Conservation (phyloP, 2,329 filamentous ascomycete genomes). For the Colletotrichum filicis region DNA sequence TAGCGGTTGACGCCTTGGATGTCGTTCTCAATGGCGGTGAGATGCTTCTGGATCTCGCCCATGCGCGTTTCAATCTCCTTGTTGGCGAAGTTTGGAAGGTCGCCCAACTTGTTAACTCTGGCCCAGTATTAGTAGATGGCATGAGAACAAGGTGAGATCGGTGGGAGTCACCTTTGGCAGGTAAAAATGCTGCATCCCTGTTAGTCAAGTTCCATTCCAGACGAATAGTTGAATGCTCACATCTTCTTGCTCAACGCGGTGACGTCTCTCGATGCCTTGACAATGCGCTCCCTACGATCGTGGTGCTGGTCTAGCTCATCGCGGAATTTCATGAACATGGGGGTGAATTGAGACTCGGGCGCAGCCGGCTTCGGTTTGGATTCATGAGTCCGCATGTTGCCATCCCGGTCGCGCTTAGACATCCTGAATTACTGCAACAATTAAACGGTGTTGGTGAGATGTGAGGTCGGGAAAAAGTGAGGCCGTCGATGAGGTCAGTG, state of each 20-base stretch:
- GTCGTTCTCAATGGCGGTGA: constrained; percentile 76
- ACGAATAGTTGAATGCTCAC: constrained; percentile 57
- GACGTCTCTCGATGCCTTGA: constrained; percentile 92
- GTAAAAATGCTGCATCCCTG: constrained; percentile 48
- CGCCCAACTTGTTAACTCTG: constrained; percentile 32
- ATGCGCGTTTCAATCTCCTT: constrained; percentile 78
- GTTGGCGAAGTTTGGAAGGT: constrained; percentile 57
- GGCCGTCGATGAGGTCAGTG: constrained; percentile 13
- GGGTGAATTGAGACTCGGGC: constrained; percentile 61
- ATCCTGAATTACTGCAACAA: background rate
- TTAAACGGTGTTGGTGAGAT: background rate
- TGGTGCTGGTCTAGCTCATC: constrained; percentile 94
- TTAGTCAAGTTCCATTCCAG: background rate
- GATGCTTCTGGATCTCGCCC: constrained; percentile 75
- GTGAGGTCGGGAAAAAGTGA: background rate
- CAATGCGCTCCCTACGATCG: constrained; percentile 88
- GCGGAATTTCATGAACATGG: constrained; percentile 89
- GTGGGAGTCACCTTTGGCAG: constrained; percentile 48
- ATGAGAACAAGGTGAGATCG: background rate
- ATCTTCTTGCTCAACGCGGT: constrained; percentile 98
- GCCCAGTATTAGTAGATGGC: constrained; percentile 15
- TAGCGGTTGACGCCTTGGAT: constrained; percentile 82
- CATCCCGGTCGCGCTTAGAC: constrained; percentile 64
- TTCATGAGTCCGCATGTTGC: constrained; percentile 56
- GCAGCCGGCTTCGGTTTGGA: constrained; percentile 42